Evolutionary conservation across 1,139 yeast species (phyloP), one percentile per base, ranked within the genome.

Genomic region (Sugiyamaella paludigena): DNA sequence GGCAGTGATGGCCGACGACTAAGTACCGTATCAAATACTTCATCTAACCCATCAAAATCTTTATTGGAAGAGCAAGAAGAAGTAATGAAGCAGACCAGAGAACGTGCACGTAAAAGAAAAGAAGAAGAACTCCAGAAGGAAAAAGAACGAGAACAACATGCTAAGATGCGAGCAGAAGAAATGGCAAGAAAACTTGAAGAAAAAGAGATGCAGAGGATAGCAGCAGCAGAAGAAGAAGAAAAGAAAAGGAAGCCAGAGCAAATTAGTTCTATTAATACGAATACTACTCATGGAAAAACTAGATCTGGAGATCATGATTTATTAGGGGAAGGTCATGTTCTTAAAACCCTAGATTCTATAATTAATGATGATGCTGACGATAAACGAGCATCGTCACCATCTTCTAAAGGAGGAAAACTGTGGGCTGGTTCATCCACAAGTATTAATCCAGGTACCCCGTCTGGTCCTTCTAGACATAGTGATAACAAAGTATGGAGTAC

Each of bases 121-220:
- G 71, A 68, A 45, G 70, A 67, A 42, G 71, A 68, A 45, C 58
- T 50, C 39, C 55, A 57, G 19, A 50, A 46, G 15, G 71, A 67
- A 47, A 54, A 57, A 34, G 70, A 64, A 41, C 53, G 61, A 8
- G 55, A 58, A 34, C 66, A 58, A 44, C 63, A 61, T 7, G 61
- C 64, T 8, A 56, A 56, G 41, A 58, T 54, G 46, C 52, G 63
- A 29, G 67, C 68, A 1, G 67, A 64, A 35, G 67, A 59, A 37
- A 45, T 65, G 15, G 66, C 65, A 7, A 59, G 57, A 35, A 56
- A 58, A 45, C 57, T 62, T 27, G 66, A 55, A 34, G 64, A 60
- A 45, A 51, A 51, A 36, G 53, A 50, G 34, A 47, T 41, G 37
- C 50, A 53, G 51, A 19, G 49, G 55, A 40, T 27, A 43, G n/a